Conservation (phyloP, 495 filamentous ascomycete species). For the Beverwykella pulmonaria region DNA sequence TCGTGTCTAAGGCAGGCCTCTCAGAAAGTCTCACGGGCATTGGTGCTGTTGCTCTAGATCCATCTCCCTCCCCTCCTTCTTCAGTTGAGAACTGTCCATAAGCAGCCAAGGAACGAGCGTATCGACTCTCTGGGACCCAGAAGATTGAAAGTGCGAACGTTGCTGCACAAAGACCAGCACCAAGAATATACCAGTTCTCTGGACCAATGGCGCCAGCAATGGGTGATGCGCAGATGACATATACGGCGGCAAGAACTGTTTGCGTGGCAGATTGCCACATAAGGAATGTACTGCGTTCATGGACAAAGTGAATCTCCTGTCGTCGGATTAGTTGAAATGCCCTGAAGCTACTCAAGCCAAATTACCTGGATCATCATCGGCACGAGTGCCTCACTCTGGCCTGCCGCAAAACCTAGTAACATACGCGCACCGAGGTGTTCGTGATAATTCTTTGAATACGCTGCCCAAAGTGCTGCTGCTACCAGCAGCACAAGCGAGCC, state of each 20-base stretch:
- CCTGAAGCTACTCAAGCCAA: slow-evolving; percentile 22
- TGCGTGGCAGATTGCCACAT: slow-evolving; percentile 46
- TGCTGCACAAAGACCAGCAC: slow-evolving; percentile 38
- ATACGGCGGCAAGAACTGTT: slow-evolving; percentile 41
- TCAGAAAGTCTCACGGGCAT: slow-evolving; percentile 10
- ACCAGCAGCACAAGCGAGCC: slow-evolving; percentile 40
- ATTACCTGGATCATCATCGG: slow-evolving; percentile 50
- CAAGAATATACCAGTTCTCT: slow-evolving; percentile 48
- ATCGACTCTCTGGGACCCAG: slow-evolving; percentile 27
- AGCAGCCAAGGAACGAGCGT: slow-evolving; percentile 18
- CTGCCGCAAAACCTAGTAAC: slow-evolving; percentile 44
- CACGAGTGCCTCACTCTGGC: slow-evolving; percentile 45
- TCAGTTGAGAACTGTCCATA: slow-evolving; percentile 6
- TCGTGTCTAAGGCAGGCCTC: slow-evolving; percentile 19
- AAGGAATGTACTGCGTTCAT: slow-evolving; percentile 45
- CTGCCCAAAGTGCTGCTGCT: slow-evolving; percentile 12
- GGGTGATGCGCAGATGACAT: slow-evolving; percentile 44
- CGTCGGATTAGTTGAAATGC: slow-evolving; percentile 13
- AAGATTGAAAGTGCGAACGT: slow-evolving; percentile 12
- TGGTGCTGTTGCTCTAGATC: slow-evolving; percentile 5
- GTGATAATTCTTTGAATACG: slow-evolving; percentile 14
- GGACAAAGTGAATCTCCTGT: slow-evolving; percentile 48
- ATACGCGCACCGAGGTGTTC: slow-evolving; percentile 41
- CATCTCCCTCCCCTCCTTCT: slow-evolving; percentile 2
- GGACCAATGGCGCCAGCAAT: slow-evolving; percentile 47